Conservation (phyloP, 345 rosid species). For the Eucalyptus tenuipes region DNA sequence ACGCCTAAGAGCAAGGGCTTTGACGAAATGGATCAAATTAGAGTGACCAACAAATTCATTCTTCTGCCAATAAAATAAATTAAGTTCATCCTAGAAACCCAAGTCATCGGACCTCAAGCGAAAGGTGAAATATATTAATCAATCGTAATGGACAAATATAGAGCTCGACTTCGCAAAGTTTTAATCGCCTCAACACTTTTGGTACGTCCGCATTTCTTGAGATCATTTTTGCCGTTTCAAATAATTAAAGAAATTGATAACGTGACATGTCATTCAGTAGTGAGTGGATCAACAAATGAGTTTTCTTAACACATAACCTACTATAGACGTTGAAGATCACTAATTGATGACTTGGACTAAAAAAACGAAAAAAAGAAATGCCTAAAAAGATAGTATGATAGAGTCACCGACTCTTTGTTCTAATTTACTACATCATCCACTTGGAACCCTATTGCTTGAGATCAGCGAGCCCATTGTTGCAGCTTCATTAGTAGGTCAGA, state of each 20-base stretch:
- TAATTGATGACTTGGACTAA: not conserved
- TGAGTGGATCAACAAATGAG: not conserved
- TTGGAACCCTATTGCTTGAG: not conserved
- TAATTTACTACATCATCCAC: not conserved
- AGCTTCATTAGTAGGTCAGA: not conserved
- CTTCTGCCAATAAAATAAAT: too few species aligned
- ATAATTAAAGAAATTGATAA: not conserved
- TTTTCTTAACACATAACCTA: not conserved
- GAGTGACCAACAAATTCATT: not conserved
- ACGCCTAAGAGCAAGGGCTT: not conserved
- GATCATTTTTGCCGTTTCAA: not conserved
- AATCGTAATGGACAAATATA: not conserved
- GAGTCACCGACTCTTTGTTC: not conserved
- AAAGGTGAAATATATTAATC: not conserved
- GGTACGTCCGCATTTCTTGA: not conserved
- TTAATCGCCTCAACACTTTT: not conserved
- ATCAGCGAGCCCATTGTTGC: not conserved
- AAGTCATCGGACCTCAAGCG: not conserved
- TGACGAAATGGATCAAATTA: not conserved
- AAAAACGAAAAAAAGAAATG: not conserved
- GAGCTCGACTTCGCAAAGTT: too few species aligned
- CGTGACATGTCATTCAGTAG: not conserved
- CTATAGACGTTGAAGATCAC: not conserved
- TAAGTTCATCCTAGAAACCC: not conserved
- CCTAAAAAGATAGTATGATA: not conserved